A percentile compares a stretch with the other conserved stretches of the same genome.
Evolutionary conservation across 305 asterid genomes (phyloP).

Genomic region (Rubia tinctorum): DNA sequence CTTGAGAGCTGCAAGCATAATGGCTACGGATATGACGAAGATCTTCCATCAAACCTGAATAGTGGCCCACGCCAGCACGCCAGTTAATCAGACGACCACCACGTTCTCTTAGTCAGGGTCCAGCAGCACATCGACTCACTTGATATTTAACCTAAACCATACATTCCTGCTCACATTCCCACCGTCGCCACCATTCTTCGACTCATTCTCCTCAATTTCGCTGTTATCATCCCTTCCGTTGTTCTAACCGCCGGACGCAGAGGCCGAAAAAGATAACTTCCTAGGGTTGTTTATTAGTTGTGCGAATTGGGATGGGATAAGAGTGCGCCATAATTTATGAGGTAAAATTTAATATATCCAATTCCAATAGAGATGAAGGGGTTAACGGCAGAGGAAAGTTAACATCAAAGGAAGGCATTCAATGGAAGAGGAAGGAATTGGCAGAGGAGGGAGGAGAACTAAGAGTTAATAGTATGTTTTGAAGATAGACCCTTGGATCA

Average conservation of each 20-base stretch:
- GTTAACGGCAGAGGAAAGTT: too few relatives aligned
- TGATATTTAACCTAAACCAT: constrained; percentile 51
- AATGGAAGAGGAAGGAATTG: too few relatives aligned
- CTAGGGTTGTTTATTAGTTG: not conserved
- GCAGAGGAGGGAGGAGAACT: too few relatives aligned
- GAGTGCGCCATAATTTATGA: too few relatives aligned
- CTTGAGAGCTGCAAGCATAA: constrained; percentile 76
- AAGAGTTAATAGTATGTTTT: too few relatives aligned
- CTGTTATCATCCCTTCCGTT: not conserved
- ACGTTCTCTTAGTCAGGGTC: constrained; percentile 89
- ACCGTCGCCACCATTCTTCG: constrained; percentile 9
- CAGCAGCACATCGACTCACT: constrained; percentile 61
- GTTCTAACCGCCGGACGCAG: constrained; percentile 5
- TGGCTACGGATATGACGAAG: constrained; percentile 61
- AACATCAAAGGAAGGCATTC: too few relatives aligned
- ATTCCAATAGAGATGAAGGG: too few relatives aligned
- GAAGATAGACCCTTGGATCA: too few relatives aligned
- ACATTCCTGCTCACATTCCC: constrained; percentile 24
- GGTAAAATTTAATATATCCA: too few relatives aligned
- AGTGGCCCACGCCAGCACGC: constrained; percentile 93
- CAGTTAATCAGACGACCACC: constrained; percentile 87
- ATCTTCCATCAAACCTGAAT: constrained; percentile 89
- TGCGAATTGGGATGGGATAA: not conserved
- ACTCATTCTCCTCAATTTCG: constrained; percentile 12
- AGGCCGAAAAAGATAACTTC: not conserved